These are phyloP conservation scores for Rusavskia elegans DNA, from an alignment of 495 filamentous ascomycete species.

Conservation along the genomic window DNA sequence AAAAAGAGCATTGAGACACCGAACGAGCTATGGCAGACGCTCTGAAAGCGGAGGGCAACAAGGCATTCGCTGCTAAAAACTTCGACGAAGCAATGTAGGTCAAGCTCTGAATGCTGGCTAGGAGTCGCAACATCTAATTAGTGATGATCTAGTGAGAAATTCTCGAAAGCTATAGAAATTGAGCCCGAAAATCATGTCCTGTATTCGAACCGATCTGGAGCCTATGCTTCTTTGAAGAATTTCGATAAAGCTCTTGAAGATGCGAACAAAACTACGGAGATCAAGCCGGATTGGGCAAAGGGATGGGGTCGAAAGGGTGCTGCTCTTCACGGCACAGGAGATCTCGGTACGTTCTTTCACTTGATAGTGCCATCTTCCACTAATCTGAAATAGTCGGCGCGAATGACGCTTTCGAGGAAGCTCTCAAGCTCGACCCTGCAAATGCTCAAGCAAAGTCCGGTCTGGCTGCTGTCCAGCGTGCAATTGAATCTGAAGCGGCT, in stretches of 20 bases:
- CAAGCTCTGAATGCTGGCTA: neutral
- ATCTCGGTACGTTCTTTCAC: slow-evolving; percentile 40
- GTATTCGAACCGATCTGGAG: slow-evolving; percentile 93
- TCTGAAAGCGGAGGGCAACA: slow-evolving; percentile 94
- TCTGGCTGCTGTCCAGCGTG: slow-evolving; percentile 63
- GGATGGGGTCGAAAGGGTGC: slow-evolving; percentile 87
- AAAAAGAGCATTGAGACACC: no score
- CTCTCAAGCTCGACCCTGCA: slow-evolving; percentile 74
- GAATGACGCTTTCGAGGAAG: slow-evolving; percentile 78
- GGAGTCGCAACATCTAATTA: neutral
- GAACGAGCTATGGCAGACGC: slow-evolving; percentile 30
- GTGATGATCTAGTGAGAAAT: slow-evolving; percentile 59
- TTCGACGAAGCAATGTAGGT: slow-evolving; percentile 91
- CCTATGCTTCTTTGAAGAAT: slow-evolving; percentile 81
- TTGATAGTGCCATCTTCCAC: neutral
- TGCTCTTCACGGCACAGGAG: slow-evolving; percentile 71
- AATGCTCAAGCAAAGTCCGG: slow-evolving; percentile 90
- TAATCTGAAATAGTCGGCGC: slow-evolving; percentile 44
- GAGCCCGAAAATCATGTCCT: slow-evolving; percentile 85
- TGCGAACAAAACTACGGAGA: slow-evolving; percentile 77
- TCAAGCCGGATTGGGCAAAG: slow-evolving; percentile 97
- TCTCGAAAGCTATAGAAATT: slow-evolving; percentile 81
- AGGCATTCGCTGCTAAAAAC: slow-evolving; percentile 91
- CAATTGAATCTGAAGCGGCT: slow-evolving; percentile 66
- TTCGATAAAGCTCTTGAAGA: slow-evolving; percentile 74